These are phyloP conservation scores for Arachnopeziza araneosa DNA, from an alignment of 2,329 filamentous ascomycete species.

Conservation along the genomic window DNA sequence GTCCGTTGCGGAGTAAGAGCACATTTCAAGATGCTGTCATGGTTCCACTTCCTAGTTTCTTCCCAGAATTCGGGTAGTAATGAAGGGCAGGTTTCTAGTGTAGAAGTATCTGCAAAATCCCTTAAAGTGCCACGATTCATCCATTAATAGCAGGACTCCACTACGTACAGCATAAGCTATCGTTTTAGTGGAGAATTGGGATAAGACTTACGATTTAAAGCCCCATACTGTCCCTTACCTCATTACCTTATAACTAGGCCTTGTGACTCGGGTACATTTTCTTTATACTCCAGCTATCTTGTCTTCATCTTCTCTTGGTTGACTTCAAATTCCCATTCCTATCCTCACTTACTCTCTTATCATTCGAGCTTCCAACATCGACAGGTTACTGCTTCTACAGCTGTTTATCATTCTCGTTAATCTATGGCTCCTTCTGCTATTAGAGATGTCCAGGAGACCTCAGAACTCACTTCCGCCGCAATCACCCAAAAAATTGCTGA, in stretches of 20 bases:
- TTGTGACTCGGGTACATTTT: background rate
- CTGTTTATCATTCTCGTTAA: too few relatives aligned
- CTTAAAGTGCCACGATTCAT: background rate
- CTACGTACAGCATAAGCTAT: background rate
- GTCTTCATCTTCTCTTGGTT: background rate
- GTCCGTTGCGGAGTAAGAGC: too few relatives aligned
- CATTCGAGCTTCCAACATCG: background rate
- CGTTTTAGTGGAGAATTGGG: background rate
- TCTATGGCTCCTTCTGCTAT: constrained; percentile 44
- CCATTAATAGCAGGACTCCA: background rate
- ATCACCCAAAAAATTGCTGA: constrained; percentile 41
- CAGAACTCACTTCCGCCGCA: constrained; percentile 47
- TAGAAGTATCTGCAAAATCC: constrained; percentile 8
- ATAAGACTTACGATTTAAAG: background rate
- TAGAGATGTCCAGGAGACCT: constrained; percentile 38
- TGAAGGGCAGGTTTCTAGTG: constrained; percentile 3
- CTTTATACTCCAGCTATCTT: background rate
- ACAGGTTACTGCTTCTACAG: background rate
- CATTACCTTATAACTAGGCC: background rate
- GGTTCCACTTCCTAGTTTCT: background rate
- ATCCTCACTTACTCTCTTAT: background rate
- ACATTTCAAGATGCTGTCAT: background rate
- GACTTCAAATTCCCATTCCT: background rate
- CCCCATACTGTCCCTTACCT: too few relatives aligned
- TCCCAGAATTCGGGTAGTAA: constrained; percentile 7